These are phyloP conservation scores for Cicer cuneatum DNA, from an alignment of 306 rosid species.

Conservation along the genomic window DNA sequence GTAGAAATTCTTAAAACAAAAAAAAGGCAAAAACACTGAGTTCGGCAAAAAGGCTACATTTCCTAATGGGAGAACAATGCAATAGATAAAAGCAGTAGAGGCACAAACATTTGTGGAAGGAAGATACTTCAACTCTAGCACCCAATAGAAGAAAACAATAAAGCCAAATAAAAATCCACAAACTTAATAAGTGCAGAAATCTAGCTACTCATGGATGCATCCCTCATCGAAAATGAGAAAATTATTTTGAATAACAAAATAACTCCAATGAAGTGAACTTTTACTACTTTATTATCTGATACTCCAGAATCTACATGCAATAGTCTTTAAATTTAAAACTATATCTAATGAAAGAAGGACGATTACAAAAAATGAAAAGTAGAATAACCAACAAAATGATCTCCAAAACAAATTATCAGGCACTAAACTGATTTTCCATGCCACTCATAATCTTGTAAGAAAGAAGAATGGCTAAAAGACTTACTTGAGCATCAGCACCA, in stretches of 20 bases:
- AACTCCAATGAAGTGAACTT: background rate
- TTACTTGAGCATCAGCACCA: constrained; percentile 89
- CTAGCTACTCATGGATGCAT: constrained; percentile 29
- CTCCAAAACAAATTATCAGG: constrained; percentile 28
- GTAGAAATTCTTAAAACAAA: constrained; percentile 35
- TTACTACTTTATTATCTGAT: background rate
- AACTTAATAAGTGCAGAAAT: constrained; percentile 17
- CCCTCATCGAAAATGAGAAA: constrained; percentile 16
- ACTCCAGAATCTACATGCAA: constrained; percentile 12
- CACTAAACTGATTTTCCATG: constrained; percentile 4
- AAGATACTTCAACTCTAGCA: constrained; percentile 10
- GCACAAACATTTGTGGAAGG: constrained; percentile 9
- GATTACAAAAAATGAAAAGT: constrained; percentile 14
- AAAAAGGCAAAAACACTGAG: constrained; percentile 20
- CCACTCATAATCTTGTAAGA: constrained; percentile 28
- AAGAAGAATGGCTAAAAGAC: constrained; percentile 39
- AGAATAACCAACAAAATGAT: background rate
- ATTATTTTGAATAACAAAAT: background rate
- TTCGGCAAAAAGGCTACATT: background rate
- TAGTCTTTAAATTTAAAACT: background rate
- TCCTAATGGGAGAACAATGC: constrained; percentile 9
- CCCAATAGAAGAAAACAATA: background rate
- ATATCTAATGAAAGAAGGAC: constrained; percentile 11
- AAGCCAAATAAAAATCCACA: background rate
- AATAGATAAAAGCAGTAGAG: constrained; percentile 11